Evolutionary conservation across 345 rosid species (phyloP), one percentile per base, ranked within the genome.

Genomic region (Crucihimalaya himalaica): DNA sequence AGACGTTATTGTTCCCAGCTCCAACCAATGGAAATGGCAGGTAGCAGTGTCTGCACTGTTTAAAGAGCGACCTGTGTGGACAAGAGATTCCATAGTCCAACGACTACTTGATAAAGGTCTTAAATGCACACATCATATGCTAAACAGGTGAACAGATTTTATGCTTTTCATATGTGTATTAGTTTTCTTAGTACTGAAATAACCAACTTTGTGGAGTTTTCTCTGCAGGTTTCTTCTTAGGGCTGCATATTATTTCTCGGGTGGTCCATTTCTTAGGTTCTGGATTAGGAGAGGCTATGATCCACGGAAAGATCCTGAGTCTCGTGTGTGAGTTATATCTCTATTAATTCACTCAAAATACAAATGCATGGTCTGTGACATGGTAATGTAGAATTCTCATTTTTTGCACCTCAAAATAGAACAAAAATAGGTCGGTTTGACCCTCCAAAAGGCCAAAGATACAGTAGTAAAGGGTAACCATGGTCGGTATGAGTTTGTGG

Each of bases 211-310:
- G 6, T 25, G 27, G 59, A 14, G 23, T 72, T 9, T 42, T 32
- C 70, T 73, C 76, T 82, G 69, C 75, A 90, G 99, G 86, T 90
- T 85, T 82, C 84, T 95, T 54, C 85, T 90, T 70, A 81, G 88
- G 59, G 85, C 88, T 71, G 98, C 96, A 18, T 95, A 95, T 84
- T 95, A 95, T 85, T 95, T 95, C 56, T 86, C 91, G 21, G 82
- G 83, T 59, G 97, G 99, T 66, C 99, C 99, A 35, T 92, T 87
- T 86, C 87, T 76, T 70, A 87, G 86, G 75, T 88, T 95, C 80
- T 95, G 99, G 98, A 90, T 95, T 66, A 89, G 70, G 78, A 92
- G 90, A 83, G 99, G 96, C 77, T 95, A 95, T 76, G 99, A 95
- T 85, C 99, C 99, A 64, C 91, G 96, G 66, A 85, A 85, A 78